phyloP scores from a whole-genome alignment of 345 rosid genomes.

The Bretschneidera sinensis region DNA sequence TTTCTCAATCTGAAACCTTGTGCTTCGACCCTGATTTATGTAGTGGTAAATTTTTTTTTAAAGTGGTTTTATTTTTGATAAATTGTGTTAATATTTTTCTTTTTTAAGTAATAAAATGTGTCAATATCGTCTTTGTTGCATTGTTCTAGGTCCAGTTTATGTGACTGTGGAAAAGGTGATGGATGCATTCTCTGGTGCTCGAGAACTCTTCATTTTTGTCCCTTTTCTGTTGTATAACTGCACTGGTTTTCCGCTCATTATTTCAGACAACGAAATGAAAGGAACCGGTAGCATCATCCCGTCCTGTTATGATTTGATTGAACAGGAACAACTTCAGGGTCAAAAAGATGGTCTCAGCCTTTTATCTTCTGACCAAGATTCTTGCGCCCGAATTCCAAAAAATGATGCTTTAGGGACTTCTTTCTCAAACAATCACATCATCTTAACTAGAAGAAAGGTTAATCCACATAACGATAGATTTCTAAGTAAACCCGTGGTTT shows the following conservation, averaged over 20 bases:
- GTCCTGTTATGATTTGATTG: constrained; percentile 64
- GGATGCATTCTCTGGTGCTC: constrained; percentile 86
- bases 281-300: constrained; percentile 51
- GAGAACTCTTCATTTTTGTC: constrained; percentile 70
- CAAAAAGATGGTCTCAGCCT: constrained; percentile 64
- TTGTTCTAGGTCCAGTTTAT: constrained; percentile 48
- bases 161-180: constrained; percentile 67
- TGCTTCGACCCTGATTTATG: constrained; percentile 42
- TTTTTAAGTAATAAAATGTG: neutral
- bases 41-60: constrained; percentile 39
- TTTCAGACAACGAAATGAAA: constrained; percentile 56
- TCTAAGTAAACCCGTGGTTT: constrained; percentile 30
- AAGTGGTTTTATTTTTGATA: constrained; percentile 6
- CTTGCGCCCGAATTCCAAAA: constrained; percentile 26
- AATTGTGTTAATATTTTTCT: constrained; percentile 11
- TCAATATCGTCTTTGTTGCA: neutral
- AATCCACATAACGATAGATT: constrained; percentile 26
- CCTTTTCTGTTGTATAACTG: constrained; percentile 82
- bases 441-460: constrained; percentile 25
- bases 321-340: constrained; percentile 41
- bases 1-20: constrained; percentile 58
- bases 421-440: constrained; percentile 33
- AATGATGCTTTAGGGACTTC: constrained; percentile 29
- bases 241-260: constrained; percentile 63
- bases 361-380: constrained; percentile 44